Percentiles rank a stretch among this genome's conserved stretches.
Evolutionary conservation across 2,329 filamentous ascomycete species (phyloP).

Genomic region (Lojkania enalia): DNA sequence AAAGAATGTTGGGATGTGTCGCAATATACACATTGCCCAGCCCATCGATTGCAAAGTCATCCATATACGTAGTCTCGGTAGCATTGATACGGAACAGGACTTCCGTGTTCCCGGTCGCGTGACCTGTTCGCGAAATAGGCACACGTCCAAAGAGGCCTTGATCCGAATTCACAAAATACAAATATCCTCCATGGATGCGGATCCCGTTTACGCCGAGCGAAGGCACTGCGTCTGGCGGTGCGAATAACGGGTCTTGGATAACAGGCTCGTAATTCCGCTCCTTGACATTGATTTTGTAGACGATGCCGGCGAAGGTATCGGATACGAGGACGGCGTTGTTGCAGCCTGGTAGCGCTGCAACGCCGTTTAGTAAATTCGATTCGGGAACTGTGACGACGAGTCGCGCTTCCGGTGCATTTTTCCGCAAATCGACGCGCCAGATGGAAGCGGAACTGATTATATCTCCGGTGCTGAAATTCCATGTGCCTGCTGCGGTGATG

Average conservation of each 20-base stretch:
- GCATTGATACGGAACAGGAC: conserved; percentile 1
- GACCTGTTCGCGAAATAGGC: conserved; percentile 1
- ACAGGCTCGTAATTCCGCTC: conserved; percentile 1
- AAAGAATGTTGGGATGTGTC: conserved; percentile 1
- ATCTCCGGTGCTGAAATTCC: conserved; percentile 11
- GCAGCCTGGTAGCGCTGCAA: conserved; percentile 2
- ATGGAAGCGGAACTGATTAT: conserved; percentile 21
- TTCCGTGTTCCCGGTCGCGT: conserved; percentile 3
- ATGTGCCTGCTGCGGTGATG: conserved; percentile 24
- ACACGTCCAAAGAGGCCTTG: conserved; percentile 5
- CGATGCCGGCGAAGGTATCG: conserved; percentile 3
- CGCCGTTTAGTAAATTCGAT: conserved; percentile 12
- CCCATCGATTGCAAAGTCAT: conserved; percentile 11
- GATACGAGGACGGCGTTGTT: conserved; percentile 2
- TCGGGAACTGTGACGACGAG: conserved; percentile 22
- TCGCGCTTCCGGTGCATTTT: conserved; percentile 12
- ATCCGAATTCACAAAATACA: conserved; percentile 6
- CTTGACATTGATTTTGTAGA: conserved; percentile 4
- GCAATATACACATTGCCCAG: conserved; percentile 6
- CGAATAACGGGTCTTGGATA: conserved; percentile 2
- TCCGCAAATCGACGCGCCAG: conserved; percentile 26
- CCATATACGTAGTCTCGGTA: neutral
- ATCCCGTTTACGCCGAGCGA: conserved; percentile 8
- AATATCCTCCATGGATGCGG: neutral
- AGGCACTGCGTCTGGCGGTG: neutral